phyloP scores from a whole-genome alignment of 495 filamentous ascomycete genomes.

The Astrocystis sublimbata region DNA sequence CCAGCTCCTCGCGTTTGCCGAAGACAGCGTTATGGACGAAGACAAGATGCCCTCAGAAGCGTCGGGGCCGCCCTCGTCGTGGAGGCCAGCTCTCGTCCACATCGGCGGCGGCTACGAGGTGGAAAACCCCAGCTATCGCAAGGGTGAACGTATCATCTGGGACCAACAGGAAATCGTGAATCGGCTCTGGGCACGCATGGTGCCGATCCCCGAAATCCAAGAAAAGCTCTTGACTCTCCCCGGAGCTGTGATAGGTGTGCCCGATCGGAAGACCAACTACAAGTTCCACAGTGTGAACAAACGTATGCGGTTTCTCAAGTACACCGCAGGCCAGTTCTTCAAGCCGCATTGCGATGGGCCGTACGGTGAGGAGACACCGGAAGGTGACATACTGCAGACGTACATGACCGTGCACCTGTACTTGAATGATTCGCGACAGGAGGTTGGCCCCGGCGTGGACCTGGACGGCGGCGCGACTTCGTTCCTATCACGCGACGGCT shows the following conservation, averaged over 20 bases:
- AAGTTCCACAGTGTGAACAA: conserved; percentile 69
- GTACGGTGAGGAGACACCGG: conserved; percentile 58
- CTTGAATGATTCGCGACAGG: conserved; percentile 59
- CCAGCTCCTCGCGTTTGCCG: conserved; percentile 56
- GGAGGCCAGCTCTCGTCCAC: conserved; percentile 71
- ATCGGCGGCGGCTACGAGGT: conserved; percentile 62
- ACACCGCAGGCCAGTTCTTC: conserved; percentile 77
- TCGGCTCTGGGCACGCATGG: conserved; percentile 59
- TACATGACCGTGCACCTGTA: conserved; percentile 83
- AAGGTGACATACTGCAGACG: conserved; percentile 54
- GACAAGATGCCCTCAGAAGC: too few species aligned
- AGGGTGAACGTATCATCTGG: conserved; percentile 75
- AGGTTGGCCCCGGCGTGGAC: conserved; percentile 32
- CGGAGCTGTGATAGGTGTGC: not conserved
- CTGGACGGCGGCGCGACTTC: conserved; percentile 69
- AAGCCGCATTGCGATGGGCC: conserved; percentile 71
- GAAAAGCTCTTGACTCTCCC: conserved; percentile 29
- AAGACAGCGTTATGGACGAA: conserved; percentile 44
- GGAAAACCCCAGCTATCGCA: conserved; percentile 57
- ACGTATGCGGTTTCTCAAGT: conserved; percentile 78
- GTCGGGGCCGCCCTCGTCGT: conserved; percentile 40
- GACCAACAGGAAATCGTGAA: conserved; percentile 63
- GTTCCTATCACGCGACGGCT: conserved; percentile 55
- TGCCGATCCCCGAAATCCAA: conserved; percentile 29
- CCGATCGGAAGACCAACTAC: conserved; percentile 35